These are phyloP conservation scores for Meyerozyma athensensis DNA, from an alignment of 1,139 yeast species.

Conservation along the genomic window DNA sequence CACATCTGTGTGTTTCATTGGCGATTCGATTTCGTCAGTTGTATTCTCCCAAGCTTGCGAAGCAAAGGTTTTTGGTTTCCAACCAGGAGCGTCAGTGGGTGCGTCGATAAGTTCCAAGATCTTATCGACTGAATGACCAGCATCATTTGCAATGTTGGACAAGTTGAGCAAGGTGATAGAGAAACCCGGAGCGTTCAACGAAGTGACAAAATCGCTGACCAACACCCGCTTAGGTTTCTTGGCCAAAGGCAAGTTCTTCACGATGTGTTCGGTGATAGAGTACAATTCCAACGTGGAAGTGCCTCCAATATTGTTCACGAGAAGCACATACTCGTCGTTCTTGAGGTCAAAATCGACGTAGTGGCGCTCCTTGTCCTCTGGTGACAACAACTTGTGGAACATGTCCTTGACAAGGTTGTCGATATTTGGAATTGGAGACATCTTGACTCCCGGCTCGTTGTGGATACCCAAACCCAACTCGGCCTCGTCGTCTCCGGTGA, in stretches of 20 bases:
- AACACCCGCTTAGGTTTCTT: slow-evolving; percentile 57
- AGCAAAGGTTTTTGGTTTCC: slow-evolving; percentile 50
- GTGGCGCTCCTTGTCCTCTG: slow-evolving; percentile 60
- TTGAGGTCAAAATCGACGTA: slow-evolving; percentile 56
- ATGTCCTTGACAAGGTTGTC: slow-evolving; percentile 52
- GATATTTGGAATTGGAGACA: slow-evolving; percentile 68
- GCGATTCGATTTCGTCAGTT: slow-evolving; percentile 20
- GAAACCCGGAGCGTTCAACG: slow-evolving; percentile 88
- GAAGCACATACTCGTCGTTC: slow-evolving; percentile 60
- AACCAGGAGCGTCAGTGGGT: slow-evolving; percentile 76
- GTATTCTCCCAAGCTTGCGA: slow-evolving; percentile 22
- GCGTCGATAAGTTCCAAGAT: slow-evolving; percentile 53
- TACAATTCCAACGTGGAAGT: slow-evolving; percentile 72
- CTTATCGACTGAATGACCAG: slow-evolving; percentile 21
- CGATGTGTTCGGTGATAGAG: slow-evolving; percentile 53
- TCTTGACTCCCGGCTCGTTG: slow-evolving; percentile 83
- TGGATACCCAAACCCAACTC: slow-evolving; percentile 96
- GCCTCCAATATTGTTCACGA: slow-evolving; percentile 83
- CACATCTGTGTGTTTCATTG: slow-evolving; percentile 22
- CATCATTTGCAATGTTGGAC: slow-evolving; percentile 33
- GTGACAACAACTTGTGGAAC: slow-evolving; percentile 48
- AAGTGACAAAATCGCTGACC: slow-evolving; percentile 76
- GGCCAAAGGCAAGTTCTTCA: slow-evolving; percentile 45
- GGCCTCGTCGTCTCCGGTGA: slow-evolving; percentile 50
- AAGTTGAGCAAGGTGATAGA: slow-evolving; percentile 73